These are phyloP conservation scores for Chimonanthus praecox DNA, from an alignment of 164 flowering plant genomes.

Conservation along the genomic window DNA sequence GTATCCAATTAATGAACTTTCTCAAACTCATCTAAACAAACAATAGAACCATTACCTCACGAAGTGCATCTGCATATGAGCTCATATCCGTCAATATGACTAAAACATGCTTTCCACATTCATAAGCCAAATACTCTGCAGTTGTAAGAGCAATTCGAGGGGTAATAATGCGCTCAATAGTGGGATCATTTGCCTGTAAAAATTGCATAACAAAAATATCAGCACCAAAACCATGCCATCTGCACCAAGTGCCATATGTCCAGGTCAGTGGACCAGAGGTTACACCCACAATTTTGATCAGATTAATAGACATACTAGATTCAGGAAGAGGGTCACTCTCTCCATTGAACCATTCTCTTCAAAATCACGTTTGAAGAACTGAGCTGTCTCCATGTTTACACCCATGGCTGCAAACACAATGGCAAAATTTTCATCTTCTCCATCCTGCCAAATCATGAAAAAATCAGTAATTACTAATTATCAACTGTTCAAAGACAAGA, in stretches of 20 bases:
- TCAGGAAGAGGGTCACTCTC: constrained; percentile 92
- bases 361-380: constrained; percentile 97
- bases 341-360: constrained; percentile 99
- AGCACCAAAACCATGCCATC: not conserved
- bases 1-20: too few relatives aligned
- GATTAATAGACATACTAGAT: constrained; percentile 49
- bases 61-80: constrained; percentile 98
- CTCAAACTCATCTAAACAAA: not conserved
- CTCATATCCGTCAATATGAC: constrained; percentile 97
- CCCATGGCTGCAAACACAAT: constrained; percentile 99
- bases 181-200: constrained; percentile 93
- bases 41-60: constrained; percentile 54
- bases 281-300: not conserved
- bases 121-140: constrained; percentile 96
- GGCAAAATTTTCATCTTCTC: constrained; percentile 92
- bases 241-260: not conserved
- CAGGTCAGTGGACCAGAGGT: not conserved
- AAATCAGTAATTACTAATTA: not conserved
- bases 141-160: constrained; percentile 98
- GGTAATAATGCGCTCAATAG: constrained; percentile 94
- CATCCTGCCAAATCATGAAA: constrained; percentile 42
- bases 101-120: constrained; percentile 97
- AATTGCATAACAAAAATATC: constrained; percentile 8
- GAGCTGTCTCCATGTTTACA: constrained; percentile 99
- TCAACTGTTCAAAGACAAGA: not conserved